Conservation (phyloP, 345 rosid species). For the Syzygium oleosum region DNA sequence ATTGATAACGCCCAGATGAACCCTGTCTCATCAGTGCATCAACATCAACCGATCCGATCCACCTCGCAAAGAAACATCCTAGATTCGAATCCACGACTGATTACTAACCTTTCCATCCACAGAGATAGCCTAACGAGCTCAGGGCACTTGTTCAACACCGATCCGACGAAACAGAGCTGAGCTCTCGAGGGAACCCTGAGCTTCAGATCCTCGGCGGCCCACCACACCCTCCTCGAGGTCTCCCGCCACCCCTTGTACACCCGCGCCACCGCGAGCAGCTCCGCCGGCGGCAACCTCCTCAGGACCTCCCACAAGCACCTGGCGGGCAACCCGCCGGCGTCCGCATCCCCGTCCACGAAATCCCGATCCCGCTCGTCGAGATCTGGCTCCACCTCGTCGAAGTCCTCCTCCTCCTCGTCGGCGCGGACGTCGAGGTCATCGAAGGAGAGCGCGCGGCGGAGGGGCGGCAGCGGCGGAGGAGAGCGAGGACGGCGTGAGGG, state of each 20-base stretch:
- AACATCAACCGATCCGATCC: background rate
- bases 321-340: constrained; percentile 34
- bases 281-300: constrained; percentile 63
- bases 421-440: constrained; percentile 51
- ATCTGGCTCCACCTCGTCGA: constrained; percentile 15
- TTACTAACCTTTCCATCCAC: constrained; percentile 74
- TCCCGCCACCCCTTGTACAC: constrained; percentile 82
- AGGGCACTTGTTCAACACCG: constrained; percentile 74
- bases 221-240: constrained; percentile 68
- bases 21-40: background rate
- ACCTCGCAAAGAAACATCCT: background rate
- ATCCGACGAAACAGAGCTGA: constrained; percentile 73
- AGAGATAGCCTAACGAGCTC: constrained; percentile 61
- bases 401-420: constrained; percentile 11
- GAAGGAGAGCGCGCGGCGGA: constrained; percentile 81
- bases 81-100: constrained; percentile 32
- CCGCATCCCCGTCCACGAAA: constrained; percentile 3
- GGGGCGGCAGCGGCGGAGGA: constrained; percentile 4
- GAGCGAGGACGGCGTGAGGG: background rate
- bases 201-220: constrained; percentile 75
- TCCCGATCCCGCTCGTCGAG: background rate
- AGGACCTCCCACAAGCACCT: constrained; percentile 75
- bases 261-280: constrained; percentile 59
- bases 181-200: constrained; percentile 63
- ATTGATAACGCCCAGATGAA: background rate